Base-by-base conservation (phyloP, 169 alveolate genomes). In the Babesia ovis region DNA sequence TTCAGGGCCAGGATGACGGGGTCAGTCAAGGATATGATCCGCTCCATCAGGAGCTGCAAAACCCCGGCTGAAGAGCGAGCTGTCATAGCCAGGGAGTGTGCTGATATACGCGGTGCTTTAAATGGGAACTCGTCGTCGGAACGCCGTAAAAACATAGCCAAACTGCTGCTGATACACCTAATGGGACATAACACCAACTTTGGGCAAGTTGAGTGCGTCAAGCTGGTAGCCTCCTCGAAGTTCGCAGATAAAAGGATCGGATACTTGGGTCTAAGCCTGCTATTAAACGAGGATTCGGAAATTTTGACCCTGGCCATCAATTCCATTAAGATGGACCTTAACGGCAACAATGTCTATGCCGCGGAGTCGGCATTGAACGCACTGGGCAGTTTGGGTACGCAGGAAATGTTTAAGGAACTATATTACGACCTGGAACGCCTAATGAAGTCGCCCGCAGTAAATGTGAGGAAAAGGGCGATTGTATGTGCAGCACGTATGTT, bases 41-140 rank as follows among this genome's bases (percentile, higher is more conserved):
- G 99, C 80, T 92, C 91, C 79, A 94, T 98, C 56, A 93, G 99
- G 72, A 94, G 97, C 48, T 97, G 99, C 91, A 97, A 97, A 91
- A 97, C 99, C 2, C 97, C 99, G 18, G 98, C 99, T 11, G 99
- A 98, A 77, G 99, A 98, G 74, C 84, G 99, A 68, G 97, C 98
- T 25, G 96, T 98, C 39, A 93, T 98, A 12, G 95, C 99, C n/a
- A 92, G 94, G 68, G 99, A 98, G 84, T 95, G 98, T 69, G 99
- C 99, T 0, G 91, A 91, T 61, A 98, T 98, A 39, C 90, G 99
- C 27, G 96, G 98, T 56, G 94, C 98, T 4, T 95, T 97, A 85
- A 95, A 93, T 72, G 96, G 92, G 45, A 96, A 91, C 51, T 91
- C 89, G 67, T 59, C 76, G 61, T 83, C 83, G 32, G 82, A 91